phyloP scores from a whole-genome alignment of 23 red algal species.

The Gracilaria gracilis region DNA sequence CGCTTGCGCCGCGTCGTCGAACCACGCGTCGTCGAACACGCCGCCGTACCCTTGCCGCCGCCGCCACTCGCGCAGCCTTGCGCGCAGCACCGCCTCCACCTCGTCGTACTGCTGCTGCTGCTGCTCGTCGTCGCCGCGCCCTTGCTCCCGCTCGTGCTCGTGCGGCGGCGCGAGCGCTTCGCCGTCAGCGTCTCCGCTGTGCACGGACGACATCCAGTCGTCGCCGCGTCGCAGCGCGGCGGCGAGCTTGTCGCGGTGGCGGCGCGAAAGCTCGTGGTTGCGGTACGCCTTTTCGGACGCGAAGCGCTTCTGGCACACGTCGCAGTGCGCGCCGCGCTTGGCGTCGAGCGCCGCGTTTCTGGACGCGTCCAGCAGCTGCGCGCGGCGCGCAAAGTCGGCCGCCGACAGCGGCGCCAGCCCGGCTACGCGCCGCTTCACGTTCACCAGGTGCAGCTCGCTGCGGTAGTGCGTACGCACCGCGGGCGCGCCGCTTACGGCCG shows the following conservation, averaged over 20 bases:
- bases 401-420: conserved; percentile 55
- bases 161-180: background rate
- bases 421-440: conserved; percentile 92
- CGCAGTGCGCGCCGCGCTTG: conserved; percentile 38
- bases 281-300: conserved; percentile 74
- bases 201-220: conserved; percentile 18
- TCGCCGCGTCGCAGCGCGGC: background rate
- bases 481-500: conserved; percentile 35
- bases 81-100: conserved; percentile 40
- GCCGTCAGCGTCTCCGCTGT: conserved; percentile 22
- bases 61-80: conserved; percentile 42
- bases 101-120: conserved; percentile 30
- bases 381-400: conserved; percentile 69
- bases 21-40: conserved; percentile 77
- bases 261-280: conserved; percentile 83
- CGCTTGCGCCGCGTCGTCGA: conserved; percentile 50
- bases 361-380: conserved; percentile 9
- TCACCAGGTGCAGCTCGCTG: conserved; percentile 92
- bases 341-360: background rate
- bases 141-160: background rate
- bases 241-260: conserved; percentile 72
- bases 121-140: background rate
- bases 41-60: conserved; percentile 27
- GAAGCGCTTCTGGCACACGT: conserved; percentile 84
- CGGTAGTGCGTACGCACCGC: conserved; percentile 83